These are phyloP conservation scores for Adansonia rubrostipa DNA, from an alignment of 441 rosid genomes.

Conservation along the genomic window DNA sequence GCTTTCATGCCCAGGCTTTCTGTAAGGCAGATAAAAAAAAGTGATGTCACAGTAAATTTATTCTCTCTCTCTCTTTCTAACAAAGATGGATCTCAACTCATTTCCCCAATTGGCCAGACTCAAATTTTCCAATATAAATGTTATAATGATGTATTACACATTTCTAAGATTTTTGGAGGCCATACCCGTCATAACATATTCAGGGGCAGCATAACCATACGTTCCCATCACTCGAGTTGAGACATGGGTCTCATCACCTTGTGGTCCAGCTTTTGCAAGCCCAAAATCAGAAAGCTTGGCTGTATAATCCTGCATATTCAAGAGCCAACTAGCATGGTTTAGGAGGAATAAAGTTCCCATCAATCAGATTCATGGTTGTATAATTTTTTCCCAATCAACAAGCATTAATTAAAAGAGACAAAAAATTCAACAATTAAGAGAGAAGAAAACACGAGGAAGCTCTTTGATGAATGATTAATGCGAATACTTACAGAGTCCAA, in stretches of 20 bases:
- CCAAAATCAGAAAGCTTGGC: conserved; percentile 99
- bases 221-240: conserved; percentile 99
- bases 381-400: conserved; percentile 3
- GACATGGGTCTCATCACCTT: conserved; percentile 95
- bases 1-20: neutral
- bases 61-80: neutral
- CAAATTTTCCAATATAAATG: conserved; percentile 9
- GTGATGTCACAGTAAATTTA: neutral
- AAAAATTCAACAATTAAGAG: conserved; percentile 3
- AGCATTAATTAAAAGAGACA: conserved; percentile 19
- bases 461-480: conserved; percentile 17
- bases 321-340: conserved; percentile 24
- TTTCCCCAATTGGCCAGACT: neutral
- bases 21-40: conserved; percentile 21
- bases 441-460: conserved; percentile 15
- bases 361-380: neutral
- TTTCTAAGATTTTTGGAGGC: conserved; percentile 17
- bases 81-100: neutral
- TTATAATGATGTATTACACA: neutral
- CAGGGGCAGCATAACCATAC: conserved; percentile 99
- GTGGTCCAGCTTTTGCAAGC: conserved; percentile 98
- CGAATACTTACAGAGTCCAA: conserved; percentile 79
- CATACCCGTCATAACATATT: conserved; percentile 97
- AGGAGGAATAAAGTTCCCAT: conserved; percentile 14
- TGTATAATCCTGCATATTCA: conserved; percentile 72